Percentiles rank a stretch among this genome's conserved stretches.
Conservation (phyloP, 2,329 filamentous ascomycete genomes). For the Tolypocladium endophyticum region DNA sequence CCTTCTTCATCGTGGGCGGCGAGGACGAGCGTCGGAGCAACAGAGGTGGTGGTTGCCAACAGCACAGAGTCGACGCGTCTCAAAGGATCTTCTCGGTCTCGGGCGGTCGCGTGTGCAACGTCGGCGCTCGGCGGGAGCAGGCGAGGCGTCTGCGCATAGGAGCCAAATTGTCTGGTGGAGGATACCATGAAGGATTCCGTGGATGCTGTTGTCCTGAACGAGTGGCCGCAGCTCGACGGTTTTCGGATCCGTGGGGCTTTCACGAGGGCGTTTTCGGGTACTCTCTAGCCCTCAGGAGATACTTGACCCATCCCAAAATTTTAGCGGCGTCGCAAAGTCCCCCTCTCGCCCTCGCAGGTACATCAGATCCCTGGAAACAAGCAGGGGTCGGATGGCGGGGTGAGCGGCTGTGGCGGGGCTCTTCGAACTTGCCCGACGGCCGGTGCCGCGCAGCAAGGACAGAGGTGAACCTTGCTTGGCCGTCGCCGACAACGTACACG, state of each 20-base stretch:
- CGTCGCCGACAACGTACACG: neutral
- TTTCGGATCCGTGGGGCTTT: neutral
- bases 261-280: neutral
- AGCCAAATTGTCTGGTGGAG: neutral
- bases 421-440: neutral
- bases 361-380: neutral
- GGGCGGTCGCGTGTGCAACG: conserved; percentile 1
- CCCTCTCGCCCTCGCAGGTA: neutral
- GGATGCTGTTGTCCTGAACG: neutral
- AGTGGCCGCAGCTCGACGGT: neutral
- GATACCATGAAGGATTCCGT: neutral
- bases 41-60: neutral
- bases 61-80: neutral
- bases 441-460: neutral
- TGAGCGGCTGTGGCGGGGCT: neutral
- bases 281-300: neutral
- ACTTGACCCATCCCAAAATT: fast-evolving
- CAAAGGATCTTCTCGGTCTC: neutral
- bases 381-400: neutral
- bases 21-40: neutral
- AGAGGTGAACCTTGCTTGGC: neutral
- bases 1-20: conserved; percentile 31
- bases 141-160: neutral
- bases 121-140: neutral
- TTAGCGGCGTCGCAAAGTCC: neutral